Percentiles rank a stretch among this genome's conserved stretches.
Conservation (phyloP, 2,329 filamentous ascomycete genomes). For the Gyromitra esculenta region DNA sequence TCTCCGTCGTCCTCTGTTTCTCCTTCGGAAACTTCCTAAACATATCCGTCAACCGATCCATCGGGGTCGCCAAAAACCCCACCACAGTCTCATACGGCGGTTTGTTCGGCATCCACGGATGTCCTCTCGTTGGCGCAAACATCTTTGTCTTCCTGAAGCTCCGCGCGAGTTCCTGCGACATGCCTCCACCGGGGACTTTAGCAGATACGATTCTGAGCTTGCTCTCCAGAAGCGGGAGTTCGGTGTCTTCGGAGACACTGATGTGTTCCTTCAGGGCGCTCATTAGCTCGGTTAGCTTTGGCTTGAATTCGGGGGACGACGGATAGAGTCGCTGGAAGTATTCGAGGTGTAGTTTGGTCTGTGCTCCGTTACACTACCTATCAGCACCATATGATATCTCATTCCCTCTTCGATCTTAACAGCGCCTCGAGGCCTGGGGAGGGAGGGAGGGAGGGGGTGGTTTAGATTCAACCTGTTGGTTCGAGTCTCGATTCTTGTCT, state of each 20-base stretch:
- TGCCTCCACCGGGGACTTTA: background rate
- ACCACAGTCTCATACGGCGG: conserved; percentile 68
- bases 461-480: conserved; percentile 36
- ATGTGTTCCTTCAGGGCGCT: conserved; percentile 63
- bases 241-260: conserved; percentile 65
- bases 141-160: conserved; percentile 67
- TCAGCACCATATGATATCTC: background rate
- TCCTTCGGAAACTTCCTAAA: conserved; percentile 66
- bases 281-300: conserved; percentile 64
- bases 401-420: background rate
- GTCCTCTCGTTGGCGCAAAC: conserved; percentile 66
- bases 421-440: background rate
- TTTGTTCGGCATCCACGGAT: conserved; percentile 65
- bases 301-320: conserved; percentile 62
- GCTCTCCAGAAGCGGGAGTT: conserved; percentile 65
- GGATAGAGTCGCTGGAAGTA: conserved; percentile 64
- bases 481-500: conserved; percentile 62
- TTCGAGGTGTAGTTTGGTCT: conserved; percentile 24
- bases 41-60: conserved; percentile 68
- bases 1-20: conserved; percentile 31
- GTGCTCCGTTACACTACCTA: background rate
- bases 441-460: too few relatives aligned
- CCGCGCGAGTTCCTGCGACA: conserved; percentile 60
- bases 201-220: conserved; percentile 57
- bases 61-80: conserved; percentile 67